Evolutionary conservation across 2,329 filamentous ascomycete genomes (phyloP).

Genomic region (Botrytis paeoniae): DNA sequence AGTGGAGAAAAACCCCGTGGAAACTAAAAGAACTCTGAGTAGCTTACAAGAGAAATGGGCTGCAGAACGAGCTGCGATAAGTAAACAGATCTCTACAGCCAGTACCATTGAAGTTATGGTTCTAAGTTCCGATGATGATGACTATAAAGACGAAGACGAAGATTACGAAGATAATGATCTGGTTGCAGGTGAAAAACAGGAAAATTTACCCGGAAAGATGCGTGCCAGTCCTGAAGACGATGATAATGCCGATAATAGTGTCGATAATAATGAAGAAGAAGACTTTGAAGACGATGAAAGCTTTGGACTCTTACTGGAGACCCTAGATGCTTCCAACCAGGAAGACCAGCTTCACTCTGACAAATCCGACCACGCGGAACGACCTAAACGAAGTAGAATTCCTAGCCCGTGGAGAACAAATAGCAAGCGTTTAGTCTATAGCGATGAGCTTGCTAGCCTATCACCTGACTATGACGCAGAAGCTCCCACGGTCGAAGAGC

Average conservation of each 20-base stretch:
- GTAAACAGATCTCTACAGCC: conserved; percentile 28
- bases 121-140: conserved; percentile 29
- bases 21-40: conserved; percentile 19
- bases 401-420: conserved; percentile 38
- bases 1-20: conserved; percentile 28
- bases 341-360: conserved; percentile 23
- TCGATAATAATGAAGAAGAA: not conserved
- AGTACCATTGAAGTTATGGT: conserved; percentile 29
- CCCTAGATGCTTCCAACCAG: conserved; percentile 34
- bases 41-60: conserved; percentile 29
- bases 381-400: conserved; percentile 34
- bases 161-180: conserved; percentile 29
- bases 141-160: not conserved
- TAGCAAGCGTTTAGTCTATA: conserved; percentile 35
- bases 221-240: not conserved
- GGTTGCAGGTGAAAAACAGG: conserved; percentile 34
- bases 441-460: conserved; percentile 33
- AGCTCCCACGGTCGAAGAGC: conserved; percentile 10
- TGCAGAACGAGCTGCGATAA: conserved; percentile 32
- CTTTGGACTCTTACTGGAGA: conserved; percentile 37
- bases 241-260: not conserved
- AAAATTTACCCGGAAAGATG: conserved; percentile 24
- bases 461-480: conserved; percentile 21
- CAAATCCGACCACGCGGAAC: conserved; percentile 27
- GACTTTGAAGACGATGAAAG: conserved; percentile 34